Percentiles rank a stretch among this genome's conserved stretches.
Evolutionary conservation across 805 yeast species (phyloP).

Genomic region (Spathaspora gorwiae): DNA sequence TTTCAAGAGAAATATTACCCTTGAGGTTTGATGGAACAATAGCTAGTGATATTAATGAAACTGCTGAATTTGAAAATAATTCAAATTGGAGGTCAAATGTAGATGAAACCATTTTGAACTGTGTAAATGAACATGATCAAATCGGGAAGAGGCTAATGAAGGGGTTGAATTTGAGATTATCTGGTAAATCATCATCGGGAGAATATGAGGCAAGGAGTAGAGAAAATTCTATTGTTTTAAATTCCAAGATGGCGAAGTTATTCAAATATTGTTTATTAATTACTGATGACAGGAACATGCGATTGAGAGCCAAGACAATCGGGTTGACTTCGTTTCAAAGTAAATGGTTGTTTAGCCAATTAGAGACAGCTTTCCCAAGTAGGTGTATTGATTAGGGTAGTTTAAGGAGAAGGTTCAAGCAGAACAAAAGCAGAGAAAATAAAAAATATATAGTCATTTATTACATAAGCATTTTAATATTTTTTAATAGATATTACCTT

Average conservation of each 20-base stretch:
- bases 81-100: conserved; percentile 68
- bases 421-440: background rate
- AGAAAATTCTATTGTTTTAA: conserved; percentile 17
- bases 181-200: conserved; percentile 1
- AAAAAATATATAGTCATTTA: background rate
- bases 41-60: conserved; percentile 66
- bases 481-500: background rate
- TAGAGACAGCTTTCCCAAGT: conserved; percentile 44
- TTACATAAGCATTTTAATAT: background rate
- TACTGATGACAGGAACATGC: conserved; percentile 72
- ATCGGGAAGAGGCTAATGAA: conserved; percentile 36
- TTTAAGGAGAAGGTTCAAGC: background rate
- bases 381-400: conserved; percentile 45
- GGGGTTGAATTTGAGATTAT: conserved; percentile 29
- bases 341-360: conserved; percentile 54
- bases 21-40: conserved; percentile 65
- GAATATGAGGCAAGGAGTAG: background rate
- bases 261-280: conserved; percentile 59
- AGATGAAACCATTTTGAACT: conserved; percentile 62
- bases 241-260: conserved; percentile 34
- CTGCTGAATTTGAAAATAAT: conserved; percentile 68
- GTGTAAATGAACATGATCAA: conserved; percentile 40
- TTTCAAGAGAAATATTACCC: conserved; percentile 52
- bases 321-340: conserved; percentile 54
- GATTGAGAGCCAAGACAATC: conserved; percentile 57